Evolutionary conservation across 2,329 filamentous ascomycete species (phyloP).

Genomic region (Botrytis paeoniae): DNA sequence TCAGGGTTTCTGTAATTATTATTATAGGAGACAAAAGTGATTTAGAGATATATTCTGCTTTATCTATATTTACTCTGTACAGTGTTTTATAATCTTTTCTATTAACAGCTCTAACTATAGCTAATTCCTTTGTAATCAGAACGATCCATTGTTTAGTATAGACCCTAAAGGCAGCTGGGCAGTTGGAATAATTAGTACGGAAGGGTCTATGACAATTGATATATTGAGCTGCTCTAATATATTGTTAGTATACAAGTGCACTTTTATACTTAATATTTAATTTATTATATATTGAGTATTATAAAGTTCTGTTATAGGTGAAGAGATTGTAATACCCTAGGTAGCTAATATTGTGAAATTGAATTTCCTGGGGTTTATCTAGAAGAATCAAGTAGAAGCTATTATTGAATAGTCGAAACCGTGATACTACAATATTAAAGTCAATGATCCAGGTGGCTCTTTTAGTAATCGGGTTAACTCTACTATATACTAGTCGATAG

Average conservation of each 20-base stretch:
- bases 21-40: not conserved
- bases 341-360: no score
- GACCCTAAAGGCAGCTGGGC: not conserved
- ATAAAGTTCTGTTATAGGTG: no score
- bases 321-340: no score
- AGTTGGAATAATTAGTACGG: not conserved
- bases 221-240: not conserved
- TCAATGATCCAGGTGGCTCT: no score
- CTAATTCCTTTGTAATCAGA: not conserved
- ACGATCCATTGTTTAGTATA: not conserved
- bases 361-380: no score
- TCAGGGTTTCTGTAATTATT: not conserved
- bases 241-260: not conserved
- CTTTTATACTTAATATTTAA: not conserved
- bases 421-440: no score
- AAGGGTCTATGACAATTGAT: not conserved
- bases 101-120: not conserved
- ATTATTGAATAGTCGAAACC: no score
- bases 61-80: not conserved
- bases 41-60: not conserved
- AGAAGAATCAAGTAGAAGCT: no score
- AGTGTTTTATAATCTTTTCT: not conserved
- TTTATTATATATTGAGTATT: not conserved
- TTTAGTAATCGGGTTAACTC: no score
- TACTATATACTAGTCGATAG: no score